Conservation (phyloP, 345 rosid species). For the Sonneratia caseolaris region DNA sequence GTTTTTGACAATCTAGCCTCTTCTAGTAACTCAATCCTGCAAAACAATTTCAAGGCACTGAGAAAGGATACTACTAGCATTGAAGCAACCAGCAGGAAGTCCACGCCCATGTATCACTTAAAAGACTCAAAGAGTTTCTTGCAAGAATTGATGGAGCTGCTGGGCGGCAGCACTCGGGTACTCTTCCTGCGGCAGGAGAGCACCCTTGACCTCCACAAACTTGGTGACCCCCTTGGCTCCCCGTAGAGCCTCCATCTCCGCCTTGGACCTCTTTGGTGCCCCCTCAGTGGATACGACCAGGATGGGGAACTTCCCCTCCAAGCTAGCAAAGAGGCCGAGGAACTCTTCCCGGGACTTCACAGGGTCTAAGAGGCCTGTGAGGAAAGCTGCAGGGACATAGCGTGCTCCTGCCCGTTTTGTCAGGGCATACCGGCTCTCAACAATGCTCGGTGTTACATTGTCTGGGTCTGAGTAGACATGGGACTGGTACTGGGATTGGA, state of each 20-base stretch:
- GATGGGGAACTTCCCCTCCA: constrained; percentile 53
- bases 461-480: constrained; percentile 78
- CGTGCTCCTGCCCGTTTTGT: constrained; percentile 79
- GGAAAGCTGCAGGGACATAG: constrained; percentile 75
- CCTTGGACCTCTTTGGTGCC: constrained; percentile 80
- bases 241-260: constrained; percentile 77
- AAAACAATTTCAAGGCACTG: not conserved
- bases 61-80: not conserved
- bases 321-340: constrained; percentile 46
- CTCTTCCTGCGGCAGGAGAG: constrained; percentile 90
- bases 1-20: not conserved
- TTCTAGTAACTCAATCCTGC: not conserved
- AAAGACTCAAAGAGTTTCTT: constrained; percentile 29
- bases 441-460: constrained; percentile 55
- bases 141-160: constrained; percentile 56
- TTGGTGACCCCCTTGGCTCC: constrained; percentile 66
- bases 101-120: not conserved
- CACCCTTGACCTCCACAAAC: constrained; percentile 70
- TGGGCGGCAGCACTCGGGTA: constrained; percentile 57
- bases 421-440: constrained; percentile 54
- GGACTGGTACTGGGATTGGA: constrained; percentile 76
- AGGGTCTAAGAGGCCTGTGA: constrained; percentile 88
- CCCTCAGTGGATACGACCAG: constrained; percentile 56
- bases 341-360: constrained; percentile 65
- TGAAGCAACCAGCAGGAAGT: not conserved